These are phyloP conservation scores for Fraxinus nigra DNA, from an alignment of 305 asterid genomes.

Conservation along the genomic window DNA sequence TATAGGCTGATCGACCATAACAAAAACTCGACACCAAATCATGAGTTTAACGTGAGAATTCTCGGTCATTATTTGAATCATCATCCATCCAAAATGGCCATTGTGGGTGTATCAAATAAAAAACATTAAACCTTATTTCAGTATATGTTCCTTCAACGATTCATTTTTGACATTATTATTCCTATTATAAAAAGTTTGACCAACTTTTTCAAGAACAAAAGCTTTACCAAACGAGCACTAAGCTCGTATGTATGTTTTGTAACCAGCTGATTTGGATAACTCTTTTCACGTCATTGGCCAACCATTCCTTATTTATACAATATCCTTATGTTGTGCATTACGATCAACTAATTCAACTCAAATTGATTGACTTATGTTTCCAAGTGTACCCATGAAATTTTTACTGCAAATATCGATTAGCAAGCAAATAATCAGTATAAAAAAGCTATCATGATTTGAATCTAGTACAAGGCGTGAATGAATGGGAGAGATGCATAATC, in stretches of 20 bases:
- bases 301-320: background rate
- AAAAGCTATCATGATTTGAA: background rate
- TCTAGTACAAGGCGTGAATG: background rate
- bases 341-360: background rate
- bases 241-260: no score
- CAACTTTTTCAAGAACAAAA: background rate
- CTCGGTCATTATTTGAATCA: background rate
- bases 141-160: background rate
- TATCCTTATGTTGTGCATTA: background rate
- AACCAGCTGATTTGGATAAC: background rate
- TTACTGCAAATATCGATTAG: background rate
- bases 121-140: background rate
- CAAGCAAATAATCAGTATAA: background rate
- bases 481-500: background rate
- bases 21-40: background rate
- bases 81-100: background rate
- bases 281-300: background rate
- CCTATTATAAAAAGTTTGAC: background rate
- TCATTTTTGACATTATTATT: background rate
- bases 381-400: background rate
- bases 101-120: background rate
- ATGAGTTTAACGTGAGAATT: background rate
- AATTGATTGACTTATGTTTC: background rate
- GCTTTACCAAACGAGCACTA: background rate
- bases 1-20: background rate